A percentile compares a stretch with the other conserved stretches of the same genome.
phyloP scores from a whole-genome alignment of 2,329 filamentous ascomycete species.

The Trichoderma aggressivum region DNA sequence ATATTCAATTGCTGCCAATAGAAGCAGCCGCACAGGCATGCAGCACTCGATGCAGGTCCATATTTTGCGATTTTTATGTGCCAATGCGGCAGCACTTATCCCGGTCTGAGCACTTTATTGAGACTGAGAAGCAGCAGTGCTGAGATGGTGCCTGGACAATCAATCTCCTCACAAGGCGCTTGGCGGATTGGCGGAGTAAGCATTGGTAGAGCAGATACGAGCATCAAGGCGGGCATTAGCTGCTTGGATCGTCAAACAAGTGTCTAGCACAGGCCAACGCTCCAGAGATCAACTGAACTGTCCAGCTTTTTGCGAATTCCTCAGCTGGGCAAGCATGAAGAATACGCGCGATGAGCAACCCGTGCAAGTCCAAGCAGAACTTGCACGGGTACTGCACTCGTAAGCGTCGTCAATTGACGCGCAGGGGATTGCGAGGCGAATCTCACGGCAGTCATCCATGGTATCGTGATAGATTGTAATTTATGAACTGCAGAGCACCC shows the following conservation, averaged over 20 bases:
- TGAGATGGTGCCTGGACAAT: neutral
- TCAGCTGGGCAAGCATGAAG: neutral
- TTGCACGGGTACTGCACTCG: neutral
- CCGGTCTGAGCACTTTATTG: neutral
- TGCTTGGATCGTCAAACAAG: neutral
- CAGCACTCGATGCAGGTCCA: neutral
- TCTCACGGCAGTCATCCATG: neutral
- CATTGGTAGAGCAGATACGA: neutral
- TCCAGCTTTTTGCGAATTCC: neutral
- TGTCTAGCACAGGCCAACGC: neutral
- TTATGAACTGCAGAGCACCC: neutral
- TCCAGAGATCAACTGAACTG: neutral
- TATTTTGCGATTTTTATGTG: slow-evolving; percentile 1
- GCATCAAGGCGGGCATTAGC: neutral
- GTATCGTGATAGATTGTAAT: neutral
- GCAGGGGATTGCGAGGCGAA: neutral
- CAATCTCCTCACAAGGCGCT: neutral
- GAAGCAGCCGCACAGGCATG: neutral
- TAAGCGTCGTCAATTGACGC: neutral
- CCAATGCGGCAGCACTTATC: neutral
- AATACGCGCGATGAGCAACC: neutral
- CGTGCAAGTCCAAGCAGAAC: neutral
- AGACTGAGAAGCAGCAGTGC: neutral
- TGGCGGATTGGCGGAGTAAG: slow-evolving; percentile 5
- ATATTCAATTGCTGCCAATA: neutral